Conservation (phyloP, 257 asterid genomes). For the Jasminum sambac region DNA sequence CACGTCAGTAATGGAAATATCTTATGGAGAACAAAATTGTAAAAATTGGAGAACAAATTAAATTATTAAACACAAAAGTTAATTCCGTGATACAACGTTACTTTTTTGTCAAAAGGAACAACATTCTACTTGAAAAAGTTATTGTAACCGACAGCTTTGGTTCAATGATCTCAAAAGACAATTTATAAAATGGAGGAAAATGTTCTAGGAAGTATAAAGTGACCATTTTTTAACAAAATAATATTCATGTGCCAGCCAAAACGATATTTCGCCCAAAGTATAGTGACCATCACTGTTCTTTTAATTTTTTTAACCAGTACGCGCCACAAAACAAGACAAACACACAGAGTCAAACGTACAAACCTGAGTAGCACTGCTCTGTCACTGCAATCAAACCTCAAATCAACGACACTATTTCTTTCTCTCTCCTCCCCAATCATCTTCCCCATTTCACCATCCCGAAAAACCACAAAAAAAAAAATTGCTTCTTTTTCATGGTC, state of each 20-base stretch:
- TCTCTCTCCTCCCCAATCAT: slow-evolving; percentile 3
- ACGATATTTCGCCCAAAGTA: background rate
- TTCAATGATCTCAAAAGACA: too few species aligned
- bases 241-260: background rate
- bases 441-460: slow-evolving; percentile 1
- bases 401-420: slow-evolving; percentile 7
- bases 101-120: too few species aligned
- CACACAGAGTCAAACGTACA: background rate
- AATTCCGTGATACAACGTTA: too few species aligned
- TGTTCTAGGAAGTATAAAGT: background rate
- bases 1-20: too few species aligned
- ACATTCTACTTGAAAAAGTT: too few species aligned
- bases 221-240: background rate
- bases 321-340: slow-evolving; percentile 43
- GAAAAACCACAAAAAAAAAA: background rate
- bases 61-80: too few species aligned
- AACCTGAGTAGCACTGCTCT: slow-evolving; percentile 19
- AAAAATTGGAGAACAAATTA: too few species aligned
- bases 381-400: slow-evolving; percentile 25
- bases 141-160: too few species aligned
- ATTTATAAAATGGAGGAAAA: background rate
- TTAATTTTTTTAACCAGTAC: slow-evolving; percentile 15
- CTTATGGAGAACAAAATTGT: too few species aligned
- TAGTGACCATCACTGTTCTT: slow-evolving; percentile 3
- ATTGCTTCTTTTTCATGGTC: background rate